These are phyloP conservation scores for Nigrospora sphaerica DNA, from an alignment of 2,329 filamentous ascomycete genomes.

Conservation along the genomic window DNA sequence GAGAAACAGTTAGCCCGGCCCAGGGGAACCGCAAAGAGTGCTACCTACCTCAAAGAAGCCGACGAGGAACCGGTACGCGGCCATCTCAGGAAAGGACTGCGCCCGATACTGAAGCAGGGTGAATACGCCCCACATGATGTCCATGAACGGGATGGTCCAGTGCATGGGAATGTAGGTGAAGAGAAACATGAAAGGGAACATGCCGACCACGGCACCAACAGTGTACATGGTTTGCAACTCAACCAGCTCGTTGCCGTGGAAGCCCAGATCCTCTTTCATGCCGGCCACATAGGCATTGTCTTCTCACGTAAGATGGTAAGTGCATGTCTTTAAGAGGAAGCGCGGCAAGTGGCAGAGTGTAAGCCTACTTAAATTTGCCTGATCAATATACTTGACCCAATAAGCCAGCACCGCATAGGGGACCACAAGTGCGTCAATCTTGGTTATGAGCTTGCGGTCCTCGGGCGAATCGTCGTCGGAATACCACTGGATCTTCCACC, in stretches of 20 bases:
- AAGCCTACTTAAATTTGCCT: conserved; percentile 10
- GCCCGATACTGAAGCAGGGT: conserved; percentile 48
- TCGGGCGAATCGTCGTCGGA: conserved; percentile 10
- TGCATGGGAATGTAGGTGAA: background rate
- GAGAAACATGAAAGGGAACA: conserved; percentile 14
- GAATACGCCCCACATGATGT: conserved; percentile 41
- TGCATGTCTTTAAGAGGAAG: background rate
- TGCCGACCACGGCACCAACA: conserved; percentile 19
- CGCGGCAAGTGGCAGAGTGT: background rate
- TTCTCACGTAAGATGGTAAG: conserved; percentile 10
- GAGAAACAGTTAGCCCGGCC: no score
- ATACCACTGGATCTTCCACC: conserved; percentile 8
- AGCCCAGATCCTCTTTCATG: conserved; percentile 41
- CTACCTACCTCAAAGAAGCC: conserved; percentile 42
- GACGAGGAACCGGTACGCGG: conserved; percentile 46
- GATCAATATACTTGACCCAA: conserved; percentile 14
- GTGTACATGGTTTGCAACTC: conserved; percentile 46
- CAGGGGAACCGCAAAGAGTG: no score
- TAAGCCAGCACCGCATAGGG: conserved; percentile 12
- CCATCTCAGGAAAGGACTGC: conserved; percentile 38
- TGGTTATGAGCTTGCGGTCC: conserved; percentile 10
- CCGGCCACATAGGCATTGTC: conserved; percentile 50
- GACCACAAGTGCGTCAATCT: conserved; percentile 12
- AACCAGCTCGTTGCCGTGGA: conserved; percentile 47
- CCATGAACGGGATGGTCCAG: conserved; percentile 12